Conservation (phyloP, 768 basidiomycete genomes). For the Nevesoporus exiguus region DNA sequence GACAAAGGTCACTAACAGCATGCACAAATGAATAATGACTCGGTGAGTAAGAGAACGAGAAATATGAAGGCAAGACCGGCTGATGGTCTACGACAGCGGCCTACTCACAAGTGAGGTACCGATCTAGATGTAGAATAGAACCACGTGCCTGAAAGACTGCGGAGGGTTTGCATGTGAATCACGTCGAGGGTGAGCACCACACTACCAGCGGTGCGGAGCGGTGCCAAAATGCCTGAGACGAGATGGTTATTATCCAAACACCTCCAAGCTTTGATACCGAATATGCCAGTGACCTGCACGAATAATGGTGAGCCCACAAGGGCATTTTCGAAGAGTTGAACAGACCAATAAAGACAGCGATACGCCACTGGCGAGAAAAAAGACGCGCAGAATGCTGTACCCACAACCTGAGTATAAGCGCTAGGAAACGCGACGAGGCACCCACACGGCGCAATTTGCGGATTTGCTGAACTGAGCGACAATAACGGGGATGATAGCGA, state of each 20-base stretch:
- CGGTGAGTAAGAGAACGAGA: constrained; percentile 47
- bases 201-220: constrained; percentile 43
- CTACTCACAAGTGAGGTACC: constrained; percentile 25
- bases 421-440: neutral
- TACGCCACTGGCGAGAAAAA: constrained; percentile 23
- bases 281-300: constrained; percentile 54
- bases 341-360: constrained; percentile 42
- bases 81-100: constrained; percentile 43
- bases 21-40: constrained; percentile 55
- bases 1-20: constrained; percentile 47
- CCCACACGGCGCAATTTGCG: neutral
- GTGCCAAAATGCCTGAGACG: constrained; percentile 41
- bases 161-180: constrained; percentile 35
- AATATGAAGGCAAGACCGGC: constrained; percentile 36
- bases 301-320: neutral
- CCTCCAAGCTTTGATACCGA: constrained; percentile 64
- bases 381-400: constrained; percentile 36
- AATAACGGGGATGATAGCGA: constrained; percentile 43
- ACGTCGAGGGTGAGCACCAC: constrained; percentile 43
- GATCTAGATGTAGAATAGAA: neutral
- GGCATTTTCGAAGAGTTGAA: neutral
- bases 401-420: neutral
- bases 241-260: constrained; percentile 59
- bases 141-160: constrained; percentile 46
- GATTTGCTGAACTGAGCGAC: constrained; percentile 41